A percentile compares a stretch with the other conserved stretches of the same genome.
Evolutionary conservation across 371 early-diverging fungal genomes (phyloP).

Genomic region (Saksenaea vasiformis): DNA sequence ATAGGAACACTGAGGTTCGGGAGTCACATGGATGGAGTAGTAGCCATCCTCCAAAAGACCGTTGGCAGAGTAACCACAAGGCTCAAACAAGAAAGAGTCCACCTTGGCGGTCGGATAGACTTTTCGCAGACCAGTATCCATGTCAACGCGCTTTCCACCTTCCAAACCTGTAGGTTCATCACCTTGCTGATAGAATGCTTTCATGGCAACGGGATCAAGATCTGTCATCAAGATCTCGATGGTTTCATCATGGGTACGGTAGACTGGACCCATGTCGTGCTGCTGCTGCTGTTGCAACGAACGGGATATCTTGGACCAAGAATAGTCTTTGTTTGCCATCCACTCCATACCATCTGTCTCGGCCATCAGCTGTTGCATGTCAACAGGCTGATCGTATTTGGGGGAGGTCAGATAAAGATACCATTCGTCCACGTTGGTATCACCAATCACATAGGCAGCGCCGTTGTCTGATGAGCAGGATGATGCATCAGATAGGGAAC

Average conservation of each 20-base stretch:
- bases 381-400: slow-evolving; percentile 29
- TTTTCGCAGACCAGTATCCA: slow-evolving; percentile 70
- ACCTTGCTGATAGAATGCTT: slow-evolving; percentile 60
- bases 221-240: slow-evolving; percentile 95
- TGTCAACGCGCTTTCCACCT: slow-evolving; percentile 68
- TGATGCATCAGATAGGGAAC: background rate
- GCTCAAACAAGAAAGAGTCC: slow-evolving; percentile 88
- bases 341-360: slow-evolving; percentile 27
- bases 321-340: slow-evolving; percentile 9
- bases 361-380: slow-evolving; percentile 26
- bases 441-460: slow-evolving; percentile 88
- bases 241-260: slow-evolving; percentile 74
- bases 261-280: background rate
- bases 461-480: slow-evolving; percentile 51
- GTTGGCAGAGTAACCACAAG: slow-evolving; percentile 94
- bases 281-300: background rate
- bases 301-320: background rate
- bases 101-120: slow-evolving; percentile 76
- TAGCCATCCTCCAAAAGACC: slow-evolving; percentile 82
- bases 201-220: slow-evolving; percentile 74
- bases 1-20: slow-evolving; percentile 95
- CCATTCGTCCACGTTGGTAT: slow-evolving; percentile 93
- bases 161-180: slow-evolving; percentile 50
- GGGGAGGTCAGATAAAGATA: slow-evolving; percentile 82
- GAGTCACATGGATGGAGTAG: slow-evolving; percentile 98